Base-by-base conservation (phyloP, 73 alveolate genomes). In the Stentor coeruleus region DNA sequence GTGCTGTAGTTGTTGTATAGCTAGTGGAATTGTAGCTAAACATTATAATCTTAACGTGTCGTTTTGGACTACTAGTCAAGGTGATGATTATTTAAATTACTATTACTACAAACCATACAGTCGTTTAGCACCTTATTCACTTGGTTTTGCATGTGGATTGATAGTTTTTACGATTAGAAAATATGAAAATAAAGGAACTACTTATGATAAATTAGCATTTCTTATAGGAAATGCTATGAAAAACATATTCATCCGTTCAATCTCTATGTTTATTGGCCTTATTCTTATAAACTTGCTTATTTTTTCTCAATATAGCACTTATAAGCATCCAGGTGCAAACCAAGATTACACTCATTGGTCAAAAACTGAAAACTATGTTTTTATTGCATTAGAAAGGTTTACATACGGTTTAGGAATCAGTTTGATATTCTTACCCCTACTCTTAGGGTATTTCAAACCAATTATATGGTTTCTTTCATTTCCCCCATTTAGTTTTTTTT, bases 61-160 rank as follows among this genome's bases (percentile, higher is more conserved):
- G 36, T 15, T 31, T 20, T 66, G 26, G 15, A 31, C 79, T 1
- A 20, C 37, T 26, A n/a, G n/a, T n/a, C n/a, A n/a, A n/a, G 40
- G 40, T 66, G 33, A 66, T 2, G 33, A 66, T 31, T 66, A 66
- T 2, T 66, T 66, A 20, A 33, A 31, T 20, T 66, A 66, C 39
- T 66, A 66, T 59, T 79, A 85, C n/a, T n/a, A n/a, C n/a, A 57
- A 57, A 57, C 73, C 73, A 0, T 57, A 57, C 73, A 57, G 35
- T 57, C 15, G 73, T 20, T 57, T n/a, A 20, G 73, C 35, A 1
- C 73, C 73, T 20, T 57, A 57, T 57, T 20, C 28, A 20, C 15
- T 57, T 20, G 73, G 73, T 57, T 20, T 57, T 57, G 35, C 28
- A 57, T 1, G 35, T 20, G 73, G 73, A n/a, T 57, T 57, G 28